Conservation (phyloP, 2,329 filamentous ascomycete genomes). For the Neophaeococcomyces aloes region DNA sequence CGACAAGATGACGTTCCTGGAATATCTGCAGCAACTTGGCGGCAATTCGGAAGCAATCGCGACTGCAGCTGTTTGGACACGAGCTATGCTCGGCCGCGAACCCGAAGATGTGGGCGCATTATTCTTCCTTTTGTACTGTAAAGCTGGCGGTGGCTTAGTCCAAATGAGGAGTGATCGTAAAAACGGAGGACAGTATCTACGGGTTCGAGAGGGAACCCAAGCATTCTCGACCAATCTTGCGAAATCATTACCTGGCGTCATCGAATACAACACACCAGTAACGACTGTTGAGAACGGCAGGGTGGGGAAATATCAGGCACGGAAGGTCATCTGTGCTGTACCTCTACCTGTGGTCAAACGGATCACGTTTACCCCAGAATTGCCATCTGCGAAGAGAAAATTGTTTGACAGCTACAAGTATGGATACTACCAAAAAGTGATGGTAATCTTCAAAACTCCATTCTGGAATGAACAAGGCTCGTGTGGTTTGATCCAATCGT, state of each 20-base stretch:
- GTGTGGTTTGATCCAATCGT: conserved; percentile 38
- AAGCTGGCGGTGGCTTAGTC: conserved; percentile 41
- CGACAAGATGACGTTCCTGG: conserved; percentile 32
- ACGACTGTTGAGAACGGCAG: conserved; percentile 9
- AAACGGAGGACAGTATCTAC: conserved; percentile 44
- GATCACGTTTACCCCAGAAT: conserved; percentile 3
- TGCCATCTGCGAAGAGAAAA: not conserved
- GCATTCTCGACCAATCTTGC: conserved; percentile 32
- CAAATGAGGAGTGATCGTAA: conserved; percentile 45
- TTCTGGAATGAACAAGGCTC: conserved; percentile 26
- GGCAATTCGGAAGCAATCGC: conserved; percentile 26
- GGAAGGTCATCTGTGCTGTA: conserved; percentile 40
- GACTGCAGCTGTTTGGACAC: conserved; percentile 37
- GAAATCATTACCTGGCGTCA: conserved; percentile 22
- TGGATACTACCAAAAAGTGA: conserved; percentile 6
- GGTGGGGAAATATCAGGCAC: conserved; percentile 26
- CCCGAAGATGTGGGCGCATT: conserved; percentile 41
- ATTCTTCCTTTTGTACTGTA: conserved; percentile 48
- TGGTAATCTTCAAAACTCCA: conserved; percentile 1
- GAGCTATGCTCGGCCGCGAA: conserved; percentile 43
- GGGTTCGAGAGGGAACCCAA: conserved; percentile 40
- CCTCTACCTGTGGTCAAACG: conserved; percentile 37
- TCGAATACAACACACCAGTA: conserved; percentile 16
- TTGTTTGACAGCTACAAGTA: not conserved
- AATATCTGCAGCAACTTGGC: conserved; percentile 27